phyloP scores from a whole-genome alignment of 208 protist species.

The Naegleria fowleri region DNA sequence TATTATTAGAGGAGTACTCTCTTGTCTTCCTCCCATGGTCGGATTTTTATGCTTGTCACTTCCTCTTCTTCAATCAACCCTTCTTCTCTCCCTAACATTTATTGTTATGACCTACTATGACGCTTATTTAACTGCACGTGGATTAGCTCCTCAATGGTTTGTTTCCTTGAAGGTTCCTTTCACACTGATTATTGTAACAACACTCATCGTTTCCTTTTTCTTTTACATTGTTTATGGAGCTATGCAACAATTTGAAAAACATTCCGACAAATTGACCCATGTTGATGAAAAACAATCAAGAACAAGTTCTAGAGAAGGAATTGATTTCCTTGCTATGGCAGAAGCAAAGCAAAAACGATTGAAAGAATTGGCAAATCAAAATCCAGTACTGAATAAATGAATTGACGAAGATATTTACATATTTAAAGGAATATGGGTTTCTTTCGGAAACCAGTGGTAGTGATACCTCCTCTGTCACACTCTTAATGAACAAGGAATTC shows the following conservation, averaged over 20 bases:
- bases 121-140: not conserved
- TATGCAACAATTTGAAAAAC: not conserved
- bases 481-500: no score
- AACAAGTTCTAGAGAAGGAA: not conserved
- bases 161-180: not conserved
- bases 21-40: not conserved
- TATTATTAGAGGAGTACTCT: not conserved
- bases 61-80: not conserved
- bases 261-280: not conserved
- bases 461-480: no score
- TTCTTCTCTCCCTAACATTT: not conserved
- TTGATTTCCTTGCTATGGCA: not conserved
- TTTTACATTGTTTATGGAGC: conserved; percentile 1
- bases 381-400: not conserved
- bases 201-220: not conserved
- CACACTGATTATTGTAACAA: not conserved
- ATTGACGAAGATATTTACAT: no score
- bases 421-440: no score
- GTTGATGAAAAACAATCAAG: not conserved
- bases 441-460: no score
- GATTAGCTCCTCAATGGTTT: not conserved
- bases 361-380: not conserved
- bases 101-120: not conserved
- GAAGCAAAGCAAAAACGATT: not conserved
- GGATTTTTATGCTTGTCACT: not conserved